These are phyloP conservation scores for Syzygium aromaticum DNA, from an alignment of 345 rosid genomes.

Conservation along the genomic window DNA sequence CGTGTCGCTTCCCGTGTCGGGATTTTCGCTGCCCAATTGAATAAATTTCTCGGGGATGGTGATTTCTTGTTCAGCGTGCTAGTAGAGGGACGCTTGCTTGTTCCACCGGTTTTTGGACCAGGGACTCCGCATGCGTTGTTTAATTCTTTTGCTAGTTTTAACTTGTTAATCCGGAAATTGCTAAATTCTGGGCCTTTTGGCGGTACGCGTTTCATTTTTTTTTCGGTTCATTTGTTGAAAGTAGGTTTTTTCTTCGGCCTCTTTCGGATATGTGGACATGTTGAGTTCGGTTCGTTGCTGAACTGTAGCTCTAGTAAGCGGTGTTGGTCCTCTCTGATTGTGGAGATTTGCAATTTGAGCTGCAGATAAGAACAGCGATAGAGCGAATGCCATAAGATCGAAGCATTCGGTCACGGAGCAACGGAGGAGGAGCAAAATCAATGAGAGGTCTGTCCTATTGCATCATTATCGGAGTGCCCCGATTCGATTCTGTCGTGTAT, in stretches of 20 bases:
- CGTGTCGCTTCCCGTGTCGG: neutral
- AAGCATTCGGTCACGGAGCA: constrained; percentile 97
- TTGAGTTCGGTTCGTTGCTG: neutral
- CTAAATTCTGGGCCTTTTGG: neutral
- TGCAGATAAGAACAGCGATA: constrained; percentile 68
- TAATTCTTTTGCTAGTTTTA: neutral
- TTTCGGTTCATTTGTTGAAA: neutral
- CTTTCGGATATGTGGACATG: neutral
- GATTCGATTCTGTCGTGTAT: neutral
- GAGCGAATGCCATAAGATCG: constrained; percentile 71
- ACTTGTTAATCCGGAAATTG: neutral
- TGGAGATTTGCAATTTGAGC: neutral
- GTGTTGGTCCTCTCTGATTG: neutral
- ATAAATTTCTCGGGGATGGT: neutral
- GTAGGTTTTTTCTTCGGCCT: neutral
- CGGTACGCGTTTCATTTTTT: neutral
- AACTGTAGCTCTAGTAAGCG: neutral
- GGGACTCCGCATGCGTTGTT: neutral
- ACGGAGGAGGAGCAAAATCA: constrained; percentile 92
- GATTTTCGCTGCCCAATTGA: neutral
- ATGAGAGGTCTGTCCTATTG: constrained; percentile 54
- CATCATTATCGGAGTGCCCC: neutral
- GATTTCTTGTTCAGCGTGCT: neutral
- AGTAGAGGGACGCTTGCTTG: neutral
- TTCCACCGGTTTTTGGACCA: neutral